Conservation (phyloP, 371 early-diverging fungal genomes). For the Mucor ambiguus region DNA sequence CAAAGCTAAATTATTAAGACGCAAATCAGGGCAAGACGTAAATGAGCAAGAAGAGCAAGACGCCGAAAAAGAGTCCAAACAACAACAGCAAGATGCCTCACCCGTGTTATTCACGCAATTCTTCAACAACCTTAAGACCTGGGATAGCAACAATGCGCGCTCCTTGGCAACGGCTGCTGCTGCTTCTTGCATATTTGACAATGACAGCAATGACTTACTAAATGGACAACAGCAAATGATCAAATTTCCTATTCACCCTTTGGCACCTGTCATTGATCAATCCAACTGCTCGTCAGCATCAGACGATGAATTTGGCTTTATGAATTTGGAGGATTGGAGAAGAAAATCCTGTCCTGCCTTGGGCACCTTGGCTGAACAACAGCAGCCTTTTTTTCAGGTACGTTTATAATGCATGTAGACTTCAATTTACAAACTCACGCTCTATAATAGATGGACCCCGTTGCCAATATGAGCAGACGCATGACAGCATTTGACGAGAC, state of each 20-base stretch:
- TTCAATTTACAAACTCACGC: not conserved
- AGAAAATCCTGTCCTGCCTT: conserved; percentile 29
- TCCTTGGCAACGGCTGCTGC: conserved; percentile 20
- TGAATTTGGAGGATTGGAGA: conserved; percentile 26
- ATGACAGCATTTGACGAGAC: conserved; percentile 14
- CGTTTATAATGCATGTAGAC: not conserved
- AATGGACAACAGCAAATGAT: conserved; percentile 7
- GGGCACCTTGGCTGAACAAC: not conserved
- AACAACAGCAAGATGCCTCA: conserved; percentile 6
- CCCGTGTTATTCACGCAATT: conserved; percentile 20
- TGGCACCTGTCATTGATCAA: conserved; percentile 23
- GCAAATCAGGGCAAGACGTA: conserved; percentile 16
- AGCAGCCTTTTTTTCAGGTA: conserved; percentile 1
- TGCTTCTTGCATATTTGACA: conserved; percentile 24
- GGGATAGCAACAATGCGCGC: conserved; percentile 18
- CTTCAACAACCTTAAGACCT: conserved; percentile 21
- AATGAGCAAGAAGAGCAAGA: conserved; percentile 7
- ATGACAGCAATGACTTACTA: not conserved
- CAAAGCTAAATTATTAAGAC: conserved; percentile 57
- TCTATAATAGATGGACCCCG: not conserved
- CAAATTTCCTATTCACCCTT: conserved; percentile 24
- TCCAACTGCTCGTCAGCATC: not conserved
- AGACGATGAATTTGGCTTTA: not conserved
- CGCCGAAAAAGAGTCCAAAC: not conserved
- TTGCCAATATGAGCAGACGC: conserved; percentile 7